phyloP scores from a whole-genome alignment of 768 basidiomycete species.

The Leccinum obscurum region DNA sequence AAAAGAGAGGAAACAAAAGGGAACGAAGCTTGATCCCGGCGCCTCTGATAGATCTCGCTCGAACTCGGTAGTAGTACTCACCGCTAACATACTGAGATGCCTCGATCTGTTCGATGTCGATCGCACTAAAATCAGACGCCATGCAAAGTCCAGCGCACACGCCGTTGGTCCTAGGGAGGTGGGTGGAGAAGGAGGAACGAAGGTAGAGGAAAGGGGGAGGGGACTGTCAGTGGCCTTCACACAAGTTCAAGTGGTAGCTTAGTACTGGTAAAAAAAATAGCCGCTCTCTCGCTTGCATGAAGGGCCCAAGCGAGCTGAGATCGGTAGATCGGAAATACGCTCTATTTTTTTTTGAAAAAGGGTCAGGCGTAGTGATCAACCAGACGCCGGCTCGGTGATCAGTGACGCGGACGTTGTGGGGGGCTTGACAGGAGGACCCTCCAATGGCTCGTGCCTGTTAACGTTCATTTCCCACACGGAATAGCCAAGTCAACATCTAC shows the following conservation, averaged over 20 bases:
- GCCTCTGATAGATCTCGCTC: background rate
- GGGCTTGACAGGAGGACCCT: background rate
- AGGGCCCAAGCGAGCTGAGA: background rate
- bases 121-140: background rate
- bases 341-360: background rate
- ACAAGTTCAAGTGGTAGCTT: too few relatives aligned
- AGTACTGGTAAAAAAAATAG: background rate
- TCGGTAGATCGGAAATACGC: background rate
- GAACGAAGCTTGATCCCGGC: background rate
- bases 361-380: background rate
- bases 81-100: constrained; percentile 29
- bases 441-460: constrained; percentile 1
- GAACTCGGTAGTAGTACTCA: constrained; percentile 12
- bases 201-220: background rate
- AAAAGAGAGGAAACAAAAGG: background rate
- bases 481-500: constrained; percentile 10
- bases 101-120: constrained; percentile 8
- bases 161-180: background rate
- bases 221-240: too few relatives aligned
- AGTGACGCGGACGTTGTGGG: background rate
- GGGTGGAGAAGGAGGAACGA: background rate
- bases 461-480: background rate
- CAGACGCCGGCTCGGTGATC: background rate
- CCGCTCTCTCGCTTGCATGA: background rate
- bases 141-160: constrained; percentile 6